phyloP scores from a whole-genome alignment of 305 asterid genomes.

The Solanum hybrid region DNA sequence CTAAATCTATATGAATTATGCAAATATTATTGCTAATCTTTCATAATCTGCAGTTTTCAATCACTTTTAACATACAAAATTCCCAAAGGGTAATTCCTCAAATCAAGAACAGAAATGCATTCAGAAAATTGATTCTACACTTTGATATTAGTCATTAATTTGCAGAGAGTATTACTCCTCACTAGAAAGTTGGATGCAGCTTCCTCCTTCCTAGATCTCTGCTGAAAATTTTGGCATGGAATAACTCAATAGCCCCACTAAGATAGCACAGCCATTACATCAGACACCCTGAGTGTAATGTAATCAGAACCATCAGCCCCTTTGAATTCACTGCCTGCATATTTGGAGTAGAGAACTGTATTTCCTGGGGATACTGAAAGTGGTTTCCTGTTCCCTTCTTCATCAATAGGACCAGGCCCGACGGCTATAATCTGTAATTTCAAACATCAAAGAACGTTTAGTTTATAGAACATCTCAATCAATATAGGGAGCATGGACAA shows the following conservation, averaged over 20 bases:
- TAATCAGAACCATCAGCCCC: constrained; percentile 72
- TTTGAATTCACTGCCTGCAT: constrained; percentile 83
- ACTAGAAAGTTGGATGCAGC: not conserved
- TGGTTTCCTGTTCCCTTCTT: constrained; percentile 69
- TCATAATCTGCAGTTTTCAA: not conserved
- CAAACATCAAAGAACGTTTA: not conserved
- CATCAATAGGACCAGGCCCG: constrained; percentile 81
- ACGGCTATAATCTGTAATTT: constrained; percentile 49
- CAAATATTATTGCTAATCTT: not conserved
- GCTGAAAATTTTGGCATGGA: not conserved
- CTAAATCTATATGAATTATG: not conserved
- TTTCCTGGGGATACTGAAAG: constrained; percentile 31
- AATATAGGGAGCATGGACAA: not conserved
- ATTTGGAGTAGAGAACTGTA: constrained; percentile 50
- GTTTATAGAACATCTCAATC: not conserved
- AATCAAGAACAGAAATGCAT: not conserved
- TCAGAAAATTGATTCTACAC: not conserved
- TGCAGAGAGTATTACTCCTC: not conserved
- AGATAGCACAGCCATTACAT: constrained; percentile 73
- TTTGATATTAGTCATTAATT: not conserved
- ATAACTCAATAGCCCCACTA: constrained; percentile 18
- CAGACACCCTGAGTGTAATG: constrained; percentile 66
- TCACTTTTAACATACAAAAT: not conserved
- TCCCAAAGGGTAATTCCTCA: not conserved
- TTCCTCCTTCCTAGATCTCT: not conserved